phyloP scores from a whole-genome alignment of 305 asterid genomes.

The Fraxinus latifolia region DNA sequence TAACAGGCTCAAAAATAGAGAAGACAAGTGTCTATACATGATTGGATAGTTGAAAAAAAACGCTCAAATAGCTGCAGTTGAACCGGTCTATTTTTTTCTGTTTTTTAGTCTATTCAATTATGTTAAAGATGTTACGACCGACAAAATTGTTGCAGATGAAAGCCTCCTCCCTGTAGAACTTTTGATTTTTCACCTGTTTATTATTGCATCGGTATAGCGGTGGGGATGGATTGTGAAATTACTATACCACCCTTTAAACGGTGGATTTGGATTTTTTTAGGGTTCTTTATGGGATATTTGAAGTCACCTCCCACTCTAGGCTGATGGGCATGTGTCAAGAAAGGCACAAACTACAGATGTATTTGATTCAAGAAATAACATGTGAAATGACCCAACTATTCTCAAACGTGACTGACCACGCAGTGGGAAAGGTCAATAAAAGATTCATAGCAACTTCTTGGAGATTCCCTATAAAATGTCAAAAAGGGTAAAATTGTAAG shows the following conservation, averaged over 20 bases:
- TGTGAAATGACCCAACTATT: background rate
- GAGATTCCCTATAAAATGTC: background rate
- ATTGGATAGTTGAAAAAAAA: too few species aligned
- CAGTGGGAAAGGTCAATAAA: background rate
- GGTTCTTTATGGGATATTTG: background rate
- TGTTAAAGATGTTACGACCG: background rate
- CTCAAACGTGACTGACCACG: background rate
- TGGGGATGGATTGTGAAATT: background rate
- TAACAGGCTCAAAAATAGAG: too few species aligned
- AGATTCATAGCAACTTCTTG: background rate
- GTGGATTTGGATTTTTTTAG: background rate
- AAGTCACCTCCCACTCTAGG: background rate
- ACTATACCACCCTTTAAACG: background rate
- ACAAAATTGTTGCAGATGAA: background rate
- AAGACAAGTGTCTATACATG: too few species aligned
- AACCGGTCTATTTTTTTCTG: too few species aligned
- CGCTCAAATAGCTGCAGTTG: too few species aligned
- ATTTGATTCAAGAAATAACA: background rate
- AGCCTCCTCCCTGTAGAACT: background rate
- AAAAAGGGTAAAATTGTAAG: slow-evolving; percentile 34
- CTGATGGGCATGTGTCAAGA: background rate
- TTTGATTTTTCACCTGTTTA: background rate
- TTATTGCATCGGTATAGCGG: background rate
- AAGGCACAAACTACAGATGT: background rate
- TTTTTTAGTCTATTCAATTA: too few species aligned